Base-by-base conservation (phyloP, 2,329 filamentous ascomycete species). In the Hymenoscyphus occultus region DNA sequence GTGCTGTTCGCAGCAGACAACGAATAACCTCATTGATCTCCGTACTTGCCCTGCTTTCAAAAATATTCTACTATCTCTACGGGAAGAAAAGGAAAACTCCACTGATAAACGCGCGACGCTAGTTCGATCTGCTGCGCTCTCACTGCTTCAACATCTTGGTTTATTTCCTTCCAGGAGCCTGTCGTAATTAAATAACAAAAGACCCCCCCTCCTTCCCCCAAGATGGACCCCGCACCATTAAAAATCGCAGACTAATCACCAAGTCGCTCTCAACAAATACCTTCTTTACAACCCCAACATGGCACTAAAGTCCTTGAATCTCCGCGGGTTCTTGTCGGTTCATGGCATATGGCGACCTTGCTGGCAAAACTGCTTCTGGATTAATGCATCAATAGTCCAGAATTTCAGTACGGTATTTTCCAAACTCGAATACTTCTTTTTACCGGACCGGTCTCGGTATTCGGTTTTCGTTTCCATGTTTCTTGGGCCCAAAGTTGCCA, bases 261-360 rank as follows among this genome's bases (percentile, higher is more conserved):
- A 51, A 35, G 10, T 51, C 45, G 9, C n/a, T 16, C 14, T 51
- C 45, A 51, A 51, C 10, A 51, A 51, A 51, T 6, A 19, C 19
- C 9, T 19, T 19, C 16, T 19, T 9, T 19, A 35, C 32, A 35
- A 35, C 32, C 32, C 32, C 32, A 19, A 19, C 45, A n/a, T 51
- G n/a, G 22, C 4, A 22, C 45, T 12, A 9, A 22, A n/a, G 45
- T 22, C 9, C 45, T 51, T 19, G 45, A 22, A 22, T 51, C 22
- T 51, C 45, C 45, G 45, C 45, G 45, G 45, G 45, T 51, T 51
- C 19, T 51, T 51, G 7, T 51, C 45, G 45, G 45, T 51, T 51
- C 45, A 48, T 19, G 14, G 45, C 45, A 51, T n/a, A 19, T 19
- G 45, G 19, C 22, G 19, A 22, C 45, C 45, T 51, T 19, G n/a